A percentile compares a stretch with the other conserved stretches of the same genome.
phyloP scores from a whole-genome alignment of 75 land plant genomes.

The Ceratopteris richardii region DNA sequence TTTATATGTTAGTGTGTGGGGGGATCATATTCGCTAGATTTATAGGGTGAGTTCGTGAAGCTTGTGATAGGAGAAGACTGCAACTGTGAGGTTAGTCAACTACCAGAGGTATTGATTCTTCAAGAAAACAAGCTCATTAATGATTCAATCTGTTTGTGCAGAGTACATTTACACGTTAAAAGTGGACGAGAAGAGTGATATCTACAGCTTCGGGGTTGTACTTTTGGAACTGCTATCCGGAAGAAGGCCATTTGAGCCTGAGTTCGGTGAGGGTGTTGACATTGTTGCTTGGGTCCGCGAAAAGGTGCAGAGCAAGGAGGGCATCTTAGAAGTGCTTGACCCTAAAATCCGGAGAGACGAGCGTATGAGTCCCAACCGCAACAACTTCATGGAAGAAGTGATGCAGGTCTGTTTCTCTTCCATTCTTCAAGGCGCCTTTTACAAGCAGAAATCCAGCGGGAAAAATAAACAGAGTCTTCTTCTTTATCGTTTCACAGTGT shows the following conservation, averaged over 20 bases:
- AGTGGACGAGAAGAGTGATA: slow-evolving; percentile 80
- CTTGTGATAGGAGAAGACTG: no score
- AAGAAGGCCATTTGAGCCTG: slow-evolving; percentile 51
- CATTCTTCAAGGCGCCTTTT: background rate
- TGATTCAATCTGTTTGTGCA: slow-evolving; percentile 15
- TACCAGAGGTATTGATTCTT: no score
- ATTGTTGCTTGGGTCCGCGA: slow-evolving; percentile 63
- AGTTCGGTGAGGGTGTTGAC: slow-evolving; percentile 67
- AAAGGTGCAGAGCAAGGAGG: slow-evolving; percentile 20
- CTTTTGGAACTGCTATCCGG: slow-evolving; percentile 80
- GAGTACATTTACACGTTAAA: slow-evolving; percentile 81
- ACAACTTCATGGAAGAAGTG: no score
- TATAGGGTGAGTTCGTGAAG: no score
- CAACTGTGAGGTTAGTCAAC: no score
- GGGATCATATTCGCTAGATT: no score
- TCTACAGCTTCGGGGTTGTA: slow-evolving; percentile 90
- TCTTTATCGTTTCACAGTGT: no score
- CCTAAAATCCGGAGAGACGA: slow-evolving; percentile 33
- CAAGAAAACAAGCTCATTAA: no score
- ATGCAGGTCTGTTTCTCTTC: no score
- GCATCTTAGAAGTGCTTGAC: slow-evolving; percentile 45
- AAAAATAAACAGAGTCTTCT: no score
- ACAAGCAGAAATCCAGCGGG: no score
- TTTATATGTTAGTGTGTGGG: no score
- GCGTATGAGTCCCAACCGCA: slow-evolving; percentile 13